phyloP scores from a whole-genome alignment of 2,329 filamentous ascomycete genomes.

The Sarocladium brachiariae region DNA sequence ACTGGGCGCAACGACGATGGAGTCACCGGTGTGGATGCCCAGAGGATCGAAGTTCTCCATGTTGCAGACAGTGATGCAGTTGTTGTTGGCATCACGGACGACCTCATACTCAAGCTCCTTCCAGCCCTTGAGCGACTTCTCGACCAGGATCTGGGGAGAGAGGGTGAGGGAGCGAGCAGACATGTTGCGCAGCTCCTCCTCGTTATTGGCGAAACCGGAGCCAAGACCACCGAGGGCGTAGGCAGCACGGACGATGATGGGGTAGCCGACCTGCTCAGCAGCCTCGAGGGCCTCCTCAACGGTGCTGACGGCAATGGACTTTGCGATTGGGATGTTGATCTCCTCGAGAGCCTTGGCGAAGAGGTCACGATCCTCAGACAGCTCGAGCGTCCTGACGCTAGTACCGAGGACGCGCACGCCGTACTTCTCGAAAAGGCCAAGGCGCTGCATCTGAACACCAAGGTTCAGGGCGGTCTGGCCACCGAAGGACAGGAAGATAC shows the following conservation, averaged over 20 bases:
- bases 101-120: constrained; percentile 99
- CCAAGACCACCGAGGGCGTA: constrained; percentile 95
- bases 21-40: constrained; percentile 96
- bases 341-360: constrained; percentile 94
- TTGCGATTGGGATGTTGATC: constrained; percentile 94
- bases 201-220: constrained; percentile 90
- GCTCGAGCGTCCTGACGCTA: constrained; percentile 87
- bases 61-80: constrained; percentile 97
- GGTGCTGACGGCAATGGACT: constrained; percentile 87
- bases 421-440: constrained; percentile 92
- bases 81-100: constrained; percentile 92
- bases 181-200: constrained; percentile 89
- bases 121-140: constrained; percentile 99
- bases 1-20: constrained; percentile 93
- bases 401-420: constrained; percentile 94
- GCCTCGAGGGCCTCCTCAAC: constrained; percentile 89
- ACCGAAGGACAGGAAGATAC: constrained; percentile 95
- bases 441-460: constrained; percentile 94
- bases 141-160: constrained; percentile 92
- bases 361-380: constrained; percentile 90
- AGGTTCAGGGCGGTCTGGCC: constrained; percentile 96
- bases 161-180: constrained; percentile 87
- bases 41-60: constrained; percentile 86
- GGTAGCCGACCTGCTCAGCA: constrained; percentile 82
- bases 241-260: constrained; percentile 94